A percentile compares a stretch with the other conserved stretches of the same genome.
These are phyloP conservation scores for Castanea sativa DNA, from an alignment of 306 rosid genomes.

Conservation along the genomic window DNA sequence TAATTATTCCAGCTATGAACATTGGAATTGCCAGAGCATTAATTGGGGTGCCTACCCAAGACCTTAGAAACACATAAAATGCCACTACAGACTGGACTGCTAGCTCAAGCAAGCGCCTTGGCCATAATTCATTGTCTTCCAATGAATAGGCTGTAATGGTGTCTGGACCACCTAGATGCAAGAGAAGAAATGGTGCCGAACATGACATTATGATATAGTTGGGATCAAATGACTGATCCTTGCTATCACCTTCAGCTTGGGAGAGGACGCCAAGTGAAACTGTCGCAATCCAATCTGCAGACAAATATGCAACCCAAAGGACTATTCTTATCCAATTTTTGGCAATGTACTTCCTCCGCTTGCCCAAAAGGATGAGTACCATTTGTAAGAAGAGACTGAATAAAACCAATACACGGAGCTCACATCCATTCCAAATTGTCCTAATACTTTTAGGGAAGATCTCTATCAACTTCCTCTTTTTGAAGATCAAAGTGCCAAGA, in stretches of 20 bases:
- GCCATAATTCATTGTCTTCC: constrained; percentile 17
- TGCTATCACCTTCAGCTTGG: too few relatives aligned
- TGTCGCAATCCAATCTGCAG: not conserved
- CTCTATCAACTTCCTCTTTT: not conserved
- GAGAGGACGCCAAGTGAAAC: constrained; percentile 4
- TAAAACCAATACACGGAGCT: constrained; percentile 24
- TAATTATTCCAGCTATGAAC: constrained; percentile 12
- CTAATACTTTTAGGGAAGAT: not conserved
- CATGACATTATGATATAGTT: not conserved
- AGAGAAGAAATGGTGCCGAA: not conserved
- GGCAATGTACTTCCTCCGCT: constrained; percentile 22
- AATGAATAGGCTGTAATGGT: constrained; percentile 17
- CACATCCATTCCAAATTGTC: constrained; percentile 25
- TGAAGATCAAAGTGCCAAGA: not conserved
- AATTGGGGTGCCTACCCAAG: not conserved
- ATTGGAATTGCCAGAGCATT: not conserved
- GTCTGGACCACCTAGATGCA: constrained; percentile 11
- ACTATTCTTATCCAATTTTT: not conserved
- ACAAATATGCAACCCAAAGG: constrained; percentile 33
- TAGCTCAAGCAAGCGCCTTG: not conserved
- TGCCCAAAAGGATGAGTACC: constrained; percentile 24
- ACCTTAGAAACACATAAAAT: not conserved
- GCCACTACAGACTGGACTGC: not conserved
- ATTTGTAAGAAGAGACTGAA: constrained; percentile 31
- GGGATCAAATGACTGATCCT: too few relatives aligned